A percentile compares a stretch with the other conserved stretches of the same genome.
Evolutionary conservation across 192 early-diverging fungal genomes (phyloP).

Genomic region (Mortierella hygrophila): DNA sequence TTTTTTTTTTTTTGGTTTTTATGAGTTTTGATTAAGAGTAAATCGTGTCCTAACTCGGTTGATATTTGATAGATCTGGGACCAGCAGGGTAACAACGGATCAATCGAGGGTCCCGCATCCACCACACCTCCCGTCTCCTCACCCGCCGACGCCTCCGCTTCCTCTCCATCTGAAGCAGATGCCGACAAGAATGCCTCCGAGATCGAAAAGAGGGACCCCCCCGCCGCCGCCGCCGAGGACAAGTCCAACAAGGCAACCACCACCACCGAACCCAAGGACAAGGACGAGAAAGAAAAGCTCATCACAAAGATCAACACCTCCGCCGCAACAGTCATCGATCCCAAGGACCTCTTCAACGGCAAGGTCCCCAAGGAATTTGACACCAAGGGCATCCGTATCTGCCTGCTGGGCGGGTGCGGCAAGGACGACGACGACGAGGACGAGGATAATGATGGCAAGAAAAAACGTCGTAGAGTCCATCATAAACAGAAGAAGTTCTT

Average conservation of each 20-base stretch:
- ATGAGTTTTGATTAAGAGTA: too few species aligned
- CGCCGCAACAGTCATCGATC: neutral
- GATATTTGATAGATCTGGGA: conserved; percentile 31
- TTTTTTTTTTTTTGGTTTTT: neutral
- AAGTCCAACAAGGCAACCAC: neutral
- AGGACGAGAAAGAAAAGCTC: neutral
- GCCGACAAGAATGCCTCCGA: neutral
- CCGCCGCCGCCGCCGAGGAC: neutral
- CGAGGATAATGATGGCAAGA: neutral
- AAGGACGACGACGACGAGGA: neutral
- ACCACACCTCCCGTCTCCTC: neutral
- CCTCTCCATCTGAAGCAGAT: neutral
- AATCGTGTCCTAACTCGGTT: neutral
- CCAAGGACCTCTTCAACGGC: neutral
- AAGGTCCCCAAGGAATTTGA: neutral
- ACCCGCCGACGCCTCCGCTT: neutral
- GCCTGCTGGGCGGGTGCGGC: conserved; percentile 5
- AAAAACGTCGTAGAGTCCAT: neutral
- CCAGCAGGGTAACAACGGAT: conserved; percentile 22
- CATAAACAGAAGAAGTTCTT: conserved; percentile 28
- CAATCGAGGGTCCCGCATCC: neutral
- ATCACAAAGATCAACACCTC: neutral
- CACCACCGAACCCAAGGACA: neutral
- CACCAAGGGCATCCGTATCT: conserved; percentile 1
- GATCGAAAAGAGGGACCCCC: neutral